Evolutionary conservation across 2,329 filamentous ascomycete genomes (phyloP).

Genomic region (Stagonosporopsis cucurbitacearum): DNA sequence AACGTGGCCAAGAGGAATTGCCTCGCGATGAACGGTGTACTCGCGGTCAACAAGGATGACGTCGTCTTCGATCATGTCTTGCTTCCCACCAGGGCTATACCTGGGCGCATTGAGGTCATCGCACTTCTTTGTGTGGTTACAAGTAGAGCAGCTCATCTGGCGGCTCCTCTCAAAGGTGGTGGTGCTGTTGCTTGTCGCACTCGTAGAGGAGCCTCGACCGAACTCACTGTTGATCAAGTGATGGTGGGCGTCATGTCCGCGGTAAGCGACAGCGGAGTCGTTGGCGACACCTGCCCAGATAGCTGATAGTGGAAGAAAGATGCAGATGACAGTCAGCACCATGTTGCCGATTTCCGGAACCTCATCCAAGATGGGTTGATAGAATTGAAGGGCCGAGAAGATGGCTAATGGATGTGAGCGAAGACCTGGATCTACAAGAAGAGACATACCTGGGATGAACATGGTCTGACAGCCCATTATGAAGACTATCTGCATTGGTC

Average conservation of each 20-base stretch:
- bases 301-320: constrained; percentile 70
- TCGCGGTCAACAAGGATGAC: constrained; percentile 32
- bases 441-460: constrained; percentile 63
- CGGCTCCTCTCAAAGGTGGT: constrained; percentile 27
- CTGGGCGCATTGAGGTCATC: constrained; percentile 25
- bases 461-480: constrained; percentile 73
- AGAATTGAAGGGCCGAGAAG: constrained; percentile 66
- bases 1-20: constrained; percentile 15
- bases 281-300: constrained; percentile 64
- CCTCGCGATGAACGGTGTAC: constrained; percentile 29
- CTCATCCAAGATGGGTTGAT: constrained; percentile 50
- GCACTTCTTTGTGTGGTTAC: constrained; percentile 23
- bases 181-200: constrained; percentile 16
- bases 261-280: constrained; percentile 27
- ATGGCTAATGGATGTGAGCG: constrained; percentile 57
- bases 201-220: constrained; percentile 19
- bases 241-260: constrained; percentile 36
- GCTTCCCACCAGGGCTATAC: constrained; percentile 13
- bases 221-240: constrained; percentile 35
- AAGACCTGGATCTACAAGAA: constrained; percentile 1
- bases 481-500: constrained; percentile 70
- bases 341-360: constrained; percentile 63
- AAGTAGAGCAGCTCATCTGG: constrained; percentile 23
- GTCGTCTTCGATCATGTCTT: constrained; percentile 14
- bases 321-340: constrained; percentile 64